phyloP scores from a whole-genome alignment of 345 rosid species.

The Eucalyptus pumila region DNA sequence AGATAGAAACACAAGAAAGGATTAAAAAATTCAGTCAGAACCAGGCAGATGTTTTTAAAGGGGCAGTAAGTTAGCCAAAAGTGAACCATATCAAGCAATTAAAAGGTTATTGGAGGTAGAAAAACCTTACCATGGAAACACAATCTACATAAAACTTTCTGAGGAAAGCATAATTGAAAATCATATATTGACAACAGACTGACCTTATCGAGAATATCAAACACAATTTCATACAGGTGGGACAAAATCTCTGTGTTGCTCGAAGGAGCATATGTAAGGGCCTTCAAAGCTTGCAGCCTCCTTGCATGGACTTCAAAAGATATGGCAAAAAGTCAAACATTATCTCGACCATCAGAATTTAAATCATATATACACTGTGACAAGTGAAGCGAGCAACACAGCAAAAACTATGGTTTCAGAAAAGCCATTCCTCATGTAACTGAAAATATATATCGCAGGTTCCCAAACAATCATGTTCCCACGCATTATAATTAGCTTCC shows the following conservation, averaged over 20 bases:
- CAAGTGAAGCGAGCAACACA: neutral
- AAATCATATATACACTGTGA: neutral
- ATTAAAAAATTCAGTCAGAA: neutral
- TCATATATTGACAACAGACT: neutral
- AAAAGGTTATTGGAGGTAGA: neutral
- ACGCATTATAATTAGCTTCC: neutral
- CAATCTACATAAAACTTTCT: neutral
- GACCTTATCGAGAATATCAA: slow-evolving; percentile 96
- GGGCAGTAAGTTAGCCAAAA: neutral
- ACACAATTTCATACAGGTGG: slow-evolving; percentile 79
- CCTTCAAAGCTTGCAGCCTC: slow-evolving; percentile 96
- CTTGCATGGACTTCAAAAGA: slow-evolving; percentile 77
- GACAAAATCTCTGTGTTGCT: slow-evolving; percentile 71
- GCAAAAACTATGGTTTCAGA: neutral
- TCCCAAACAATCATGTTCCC: neutral
- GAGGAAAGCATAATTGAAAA: neutral
- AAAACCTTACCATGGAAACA: neutral
- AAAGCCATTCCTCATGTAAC: neutral
- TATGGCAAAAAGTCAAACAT: slow-evolving; percentile 12
- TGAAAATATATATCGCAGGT: neutral
- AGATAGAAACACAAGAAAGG: neutral
- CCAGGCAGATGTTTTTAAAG: neutral
- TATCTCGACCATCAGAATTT: neutral
- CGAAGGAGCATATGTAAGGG: slow-evolving; percentile 85
- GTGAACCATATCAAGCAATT: neutral